phyloP scores from a whole-genome alignment of 352 stramenopile species.

The Phytophthora uliginosa region DNA sequence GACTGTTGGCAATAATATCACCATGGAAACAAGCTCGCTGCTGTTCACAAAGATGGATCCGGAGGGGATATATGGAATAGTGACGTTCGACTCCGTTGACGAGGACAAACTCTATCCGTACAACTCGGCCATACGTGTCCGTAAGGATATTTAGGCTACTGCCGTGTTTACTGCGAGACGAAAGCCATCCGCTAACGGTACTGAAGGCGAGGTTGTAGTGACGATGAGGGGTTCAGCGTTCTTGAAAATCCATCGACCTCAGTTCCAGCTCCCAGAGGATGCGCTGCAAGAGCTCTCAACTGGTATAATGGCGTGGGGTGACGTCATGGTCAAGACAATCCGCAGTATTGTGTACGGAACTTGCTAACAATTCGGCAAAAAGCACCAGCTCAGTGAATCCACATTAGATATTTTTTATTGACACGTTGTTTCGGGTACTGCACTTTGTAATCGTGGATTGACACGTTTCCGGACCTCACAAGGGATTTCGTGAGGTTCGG shows the following conservation, averaged over 20 bases:
- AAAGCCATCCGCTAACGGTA: background rate
- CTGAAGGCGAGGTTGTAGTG: slow-evolving; percentile 27
- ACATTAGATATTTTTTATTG: background rate
- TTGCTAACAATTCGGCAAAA: background rate
- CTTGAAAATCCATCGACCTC: slow-evolving; percentile 36
- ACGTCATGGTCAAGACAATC: slow-evolving; percentile 36
- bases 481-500: too few relatives aligned
- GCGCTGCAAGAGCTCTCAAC: slow-evolving; percentile 16
- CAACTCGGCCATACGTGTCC: slow-evolving; percentile 31
- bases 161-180: slow-evolving; percentile 18
- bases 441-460: too few relatives aligned
- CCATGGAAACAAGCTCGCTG: slow-evolving; percentile 40
- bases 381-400: background rate
- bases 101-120: slow-evolving; percentile 57
- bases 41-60: slow-evolving; percentile 36
- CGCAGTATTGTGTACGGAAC: slow-evolving; percentile 23
- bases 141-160: slow-evolving; percentile 48
- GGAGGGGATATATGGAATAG: slow-evolving; percentile 23
- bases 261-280: slow-evolving; percentile 22
- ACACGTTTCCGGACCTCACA: too few relatives aligned
- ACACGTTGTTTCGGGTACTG: too few relatives aligned
- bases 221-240: slow-evolving; percentile 37
- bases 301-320: slow-evolving; percentile 16
- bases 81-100: slow-evolving; percentile 47
- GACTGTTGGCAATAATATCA: slow-evolving; percentile 20